Base-by-base conservation (phyloP, 1,139 yeast species). In the Lodderomyces metapsilosis region DNA sequence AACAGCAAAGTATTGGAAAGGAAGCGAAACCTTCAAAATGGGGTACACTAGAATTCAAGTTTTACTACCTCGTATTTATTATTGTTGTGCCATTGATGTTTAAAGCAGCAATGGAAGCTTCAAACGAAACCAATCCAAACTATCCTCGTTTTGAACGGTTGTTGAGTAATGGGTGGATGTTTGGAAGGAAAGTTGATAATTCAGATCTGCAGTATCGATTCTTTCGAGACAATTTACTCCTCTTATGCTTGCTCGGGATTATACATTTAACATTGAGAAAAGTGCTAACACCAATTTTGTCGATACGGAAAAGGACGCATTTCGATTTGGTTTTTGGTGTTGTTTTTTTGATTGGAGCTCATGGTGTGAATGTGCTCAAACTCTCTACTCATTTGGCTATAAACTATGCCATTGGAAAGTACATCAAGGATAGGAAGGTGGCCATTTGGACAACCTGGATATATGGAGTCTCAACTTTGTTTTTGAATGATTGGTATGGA, bases 191-290 rank as follows among this genome's bases (percentile, higher is more conserved):
- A 66, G 94, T 79, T 51, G 97, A 94, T 59, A 91, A 91, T 58
- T 84, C 96, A 3, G 99, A 94, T 58, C 71, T 72, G 31, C 99
- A 94, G 61, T 94, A 92, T 57, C 68, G 88, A 23, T 88, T 89
- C 54, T 89, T 94, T 59, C 75, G 98, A 52, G 84, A 85, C 55
- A 89, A 88, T 58, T 72, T 91, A 51, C 77, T 80, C 9, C 59
- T 85, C 41, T 64, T 94, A 39, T 59, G 71, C 20, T 77, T 66
- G 1, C 68, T 88, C 40, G 71, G 84, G 39, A 52, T 60, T 0
- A 58, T 69, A 1, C 98, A 92, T 59, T 63, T 71, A 4, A 42
- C 56, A 0, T 50, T 82, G 13, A 76, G 95, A 51, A 61, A 68
- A 41, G 35, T 60, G 0, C 53, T 64, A 0, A 44, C 53, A 6